Percentiles rank a stretch among this genome's conserved stretches.
Conservation (phyloP, 495 filamentous ascomycete species). For the Jackrogersella multiformis region DNA sequence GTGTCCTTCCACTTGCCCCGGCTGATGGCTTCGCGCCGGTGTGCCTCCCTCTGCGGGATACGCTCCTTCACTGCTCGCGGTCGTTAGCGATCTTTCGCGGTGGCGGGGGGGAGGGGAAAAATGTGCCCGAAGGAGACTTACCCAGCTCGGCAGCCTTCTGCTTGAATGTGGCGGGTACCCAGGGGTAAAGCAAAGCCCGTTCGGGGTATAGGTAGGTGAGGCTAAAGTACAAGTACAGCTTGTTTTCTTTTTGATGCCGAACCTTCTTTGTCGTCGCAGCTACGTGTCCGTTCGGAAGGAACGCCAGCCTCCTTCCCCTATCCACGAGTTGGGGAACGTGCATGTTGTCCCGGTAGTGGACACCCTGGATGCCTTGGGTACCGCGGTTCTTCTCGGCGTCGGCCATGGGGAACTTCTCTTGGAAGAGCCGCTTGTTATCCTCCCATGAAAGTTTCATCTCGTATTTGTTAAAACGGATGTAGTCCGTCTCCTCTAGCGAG, state of each 20-base stretch:
- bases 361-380: slow-evolving; percentile 47
- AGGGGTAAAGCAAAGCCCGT: slow-evolving; percentile 51
- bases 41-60: slow-evolving; percentile 17
- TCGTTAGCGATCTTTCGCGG: slow-evolving; percentile 1
- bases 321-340: slow-evolving; percentile 36
- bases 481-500: slow-evolving; percentile 46
- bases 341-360: slow-evolving; percentile 52
- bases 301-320: slow-evolving; percentile 39
- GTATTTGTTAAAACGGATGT: slow-evolving; percentile 48
- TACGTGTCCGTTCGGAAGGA: slow-evolving; percentile 40
- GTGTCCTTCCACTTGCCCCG: slow-evolving; percentile 26
- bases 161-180: slow-evolving; percentile 47
- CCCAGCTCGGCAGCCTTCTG: slow-evolving; percentile 43
- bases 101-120: too few relatives aligned
- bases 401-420: slow-evolving; percentile 42
- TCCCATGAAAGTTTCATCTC: slow-evolving; percentile 50
- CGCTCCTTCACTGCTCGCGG: slow-evolving; percentile 28
- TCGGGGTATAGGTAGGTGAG: slow-evolving; percentile 53
- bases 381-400: slow-evolving; percentile 25
- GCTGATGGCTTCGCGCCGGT: slow-evolving; percentile 16
- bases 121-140: slow-evolving; percentile 37
- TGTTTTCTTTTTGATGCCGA: slow-evolving; percentile 25
- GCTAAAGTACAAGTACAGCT: slow-evolving; percentile 39
- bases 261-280: slow-evolving; percentile 17
- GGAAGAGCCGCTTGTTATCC: slow-evolving; percentile 42